A percentile compares a stretch with the other conserved stretches of the same genome.
Evolutionary conservation across 495 filamentous ascomycete species (phyloP).

Genomic region (Xylaria castorea): DNA sequence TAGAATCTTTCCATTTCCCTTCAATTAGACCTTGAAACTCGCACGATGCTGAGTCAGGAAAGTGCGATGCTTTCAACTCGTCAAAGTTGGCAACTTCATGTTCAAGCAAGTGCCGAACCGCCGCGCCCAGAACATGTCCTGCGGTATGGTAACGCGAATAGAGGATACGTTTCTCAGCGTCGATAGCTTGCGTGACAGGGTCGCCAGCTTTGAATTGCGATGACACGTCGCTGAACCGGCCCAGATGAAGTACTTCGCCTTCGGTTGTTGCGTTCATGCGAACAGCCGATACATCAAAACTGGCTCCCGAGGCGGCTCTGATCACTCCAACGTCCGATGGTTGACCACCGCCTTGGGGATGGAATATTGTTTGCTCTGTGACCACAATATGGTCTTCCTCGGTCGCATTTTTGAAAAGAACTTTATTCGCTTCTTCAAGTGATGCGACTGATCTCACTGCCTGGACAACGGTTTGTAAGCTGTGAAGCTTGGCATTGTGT

Average conservation of each 20-base stretch:
- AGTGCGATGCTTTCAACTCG: slow-evolving; percentile 69
- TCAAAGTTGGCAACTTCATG: slow-evolving; percentile 57
- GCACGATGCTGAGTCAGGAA: slow-evolving; percentile 63
- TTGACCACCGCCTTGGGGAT: slow-evolving; percentile 71
- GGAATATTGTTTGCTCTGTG: slow-evolving; percentile 69
- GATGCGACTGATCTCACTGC: slow-evolving; percentile 52
- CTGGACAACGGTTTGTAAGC: slow-evolving; percentile 50
- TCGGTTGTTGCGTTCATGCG: slow-evolving; percentile 53
- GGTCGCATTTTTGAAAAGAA: slow-evolving; percentile 56
- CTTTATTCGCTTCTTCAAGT: slow-evolving; percentile 54
- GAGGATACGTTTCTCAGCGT: slow-evolving; percentile 59
- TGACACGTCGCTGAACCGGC: slow-evolving; percentile 48
- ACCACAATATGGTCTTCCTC: slow-evolving; percentile 58
- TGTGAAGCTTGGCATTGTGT: slow-evolving; percentile 58
- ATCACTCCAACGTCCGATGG: slow-evolving; percentile 67
- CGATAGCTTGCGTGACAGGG: slow-evolving; percentile 56
- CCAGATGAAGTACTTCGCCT: slow-evolving; percentile 65
- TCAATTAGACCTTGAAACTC: slow-evolving; percentile 68
- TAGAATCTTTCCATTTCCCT: slow-evolving; percentile 62
- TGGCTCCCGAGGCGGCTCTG: slow-evolving; percentile 33
- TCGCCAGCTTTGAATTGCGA: slow-evolving; percentile 46
- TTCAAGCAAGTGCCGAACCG: slow-evolving; percentile 61
- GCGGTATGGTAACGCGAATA: slow-evolving; percentile 70
- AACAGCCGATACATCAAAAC: slow-evolving; percentile 58
- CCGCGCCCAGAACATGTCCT: slow-evolving; percentile 67